Evolutionary conservation across 1,284 basidiomycete species (phyloP).

Genomic region (Leccinum huronense): DNA sequence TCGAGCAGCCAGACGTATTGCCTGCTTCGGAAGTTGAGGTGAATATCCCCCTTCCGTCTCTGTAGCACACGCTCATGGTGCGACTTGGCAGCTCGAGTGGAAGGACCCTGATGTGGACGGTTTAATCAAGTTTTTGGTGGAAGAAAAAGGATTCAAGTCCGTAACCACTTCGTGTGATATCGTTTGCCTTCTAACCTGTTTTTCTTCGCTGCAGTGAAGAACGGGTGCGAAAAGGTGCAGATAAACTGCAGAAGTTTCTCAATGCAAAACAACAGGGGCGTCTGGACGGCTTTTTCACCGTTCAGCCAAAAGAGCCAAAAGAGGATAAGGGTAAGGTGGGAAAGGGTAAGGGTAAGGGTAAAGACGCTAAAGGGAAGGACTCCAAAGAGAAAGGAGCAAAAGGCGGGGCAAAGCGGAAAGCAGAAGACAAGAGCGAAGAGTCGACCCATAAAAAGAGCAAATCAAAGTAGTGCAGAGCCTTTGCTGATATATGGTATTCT

Average conservation of each 20-base stretch:
- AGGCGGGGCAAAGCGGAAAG: conserved; percentile 66
- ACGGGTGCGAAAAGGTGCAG: conserved; percentile 91
- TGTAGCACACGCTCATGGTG: background rate
- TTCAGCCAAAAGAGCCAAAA: conserved; percentile 58
- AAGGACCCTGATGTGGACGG: conserved; percentile 92
- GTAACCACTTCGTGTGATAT: conserved; percentile 9
- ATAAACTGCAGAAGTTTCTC: conserved; percentile 87
- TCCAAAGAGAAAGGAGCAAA: conserved; percentile 32
- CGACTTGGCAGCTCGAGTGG: conserved; percentile 81
- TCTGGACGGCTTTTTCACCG: conserved; percentile 92
- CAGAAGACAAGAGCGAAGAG: conserved; percentile 35
- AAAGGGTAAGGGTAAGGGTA: conserved; percentile 35
- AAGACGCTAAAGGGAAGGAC: conserved; percentile 29
- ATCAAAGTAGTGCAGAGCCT: conserved; percentile 24
- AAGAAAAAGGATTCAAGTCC: conserved; percentile 96
- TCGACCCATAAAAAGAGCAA: conserved; percentile 34
- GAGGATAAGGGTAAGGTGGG: conserved; percentile 41
- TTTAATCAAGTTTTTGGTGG: conserved; percentile 91
- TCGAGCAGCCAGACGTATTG: conserved; percentile 85
- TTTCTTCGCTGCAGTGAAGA: conserved; percentile 70
- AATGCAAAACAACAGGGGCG: conserved; percentile 95
- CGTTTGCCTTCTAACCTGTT: conserved; percentile 6
- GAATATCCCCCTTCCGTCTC: too few relatives aligned
- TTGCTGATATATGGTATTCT: background rate
- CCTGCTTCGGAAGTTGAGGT: conserved; percentile 89